A percentile compares a stretch with the other conserved stretches of the same genome.
These are phyloP conservation scores for Coemansia sp. DNA, from an alignment of 192 early-diverging fungal genomes.

Conservation along the genomic window DNA sequence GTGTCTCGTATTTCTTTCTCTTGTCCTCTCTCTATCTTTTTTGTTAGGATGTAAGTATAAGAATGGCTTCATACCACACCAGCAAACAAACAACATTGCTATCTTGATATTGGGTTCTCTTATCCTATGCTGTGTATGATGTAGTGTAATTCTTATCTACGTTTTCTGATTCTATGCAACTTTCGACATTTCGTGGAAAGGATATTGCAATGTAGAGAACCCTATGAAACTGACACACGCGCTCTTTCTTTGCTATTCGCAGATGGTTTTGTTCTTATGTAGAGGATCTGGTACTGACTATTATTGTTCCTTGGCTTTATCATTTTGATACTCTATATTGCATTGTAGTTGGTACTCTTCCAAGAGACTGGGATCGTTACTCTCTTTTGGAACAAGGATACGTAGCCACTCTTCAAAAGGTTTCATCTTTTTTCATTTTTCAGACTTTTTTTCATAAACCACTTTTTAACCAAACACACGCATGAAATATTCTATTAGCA, in stretches of 20 bases:
- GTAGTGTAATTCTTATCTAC: constrained; percentile 14
- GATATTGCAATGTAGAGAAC: constrained; percentile 3
- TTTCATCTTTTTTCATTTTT: too few relatives aligned
- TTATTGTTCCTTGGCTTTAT: too few relatives aligned
- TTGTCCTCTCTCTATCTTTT: neutral
- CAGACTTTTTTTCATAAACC: too few relatives aligned
- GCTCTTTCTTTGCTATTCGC: neutral
- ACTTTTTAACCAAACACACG: too few relatives aligned
- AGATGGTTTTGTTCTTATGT: neutral
- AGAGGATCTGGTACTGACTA: neutral
- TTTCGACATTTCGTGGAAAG: neutral
- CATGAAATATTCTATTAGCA: too few relatives aligned
- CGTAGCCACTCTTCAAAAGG: too few relatives aligned
- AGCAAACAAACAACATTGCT: neutral
- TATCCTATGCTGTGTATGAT: constrained; percentile 1
- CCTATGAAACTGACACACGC: neutral
- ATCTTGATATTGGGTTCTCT: neutral
- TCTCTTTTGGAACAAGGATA: too few relatives aligned
- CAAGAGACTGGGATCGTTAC: too few relatives aligned
- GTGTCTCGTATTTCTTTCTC: too few relatives aligned
- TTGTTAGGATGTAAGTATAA: constrained; percentile 4
- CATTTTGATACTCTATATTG: too few relatives aligned
- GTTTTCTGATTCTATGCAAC: constrained; percentile 8
- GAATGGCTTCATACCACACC: neutral
- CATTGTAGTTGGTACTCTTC: too few relatives aligned